Evolutionary conservation across 2,329 filamentous ascomycete species (phyloP).

Genomic region (Epichloe elymi): DNA sequence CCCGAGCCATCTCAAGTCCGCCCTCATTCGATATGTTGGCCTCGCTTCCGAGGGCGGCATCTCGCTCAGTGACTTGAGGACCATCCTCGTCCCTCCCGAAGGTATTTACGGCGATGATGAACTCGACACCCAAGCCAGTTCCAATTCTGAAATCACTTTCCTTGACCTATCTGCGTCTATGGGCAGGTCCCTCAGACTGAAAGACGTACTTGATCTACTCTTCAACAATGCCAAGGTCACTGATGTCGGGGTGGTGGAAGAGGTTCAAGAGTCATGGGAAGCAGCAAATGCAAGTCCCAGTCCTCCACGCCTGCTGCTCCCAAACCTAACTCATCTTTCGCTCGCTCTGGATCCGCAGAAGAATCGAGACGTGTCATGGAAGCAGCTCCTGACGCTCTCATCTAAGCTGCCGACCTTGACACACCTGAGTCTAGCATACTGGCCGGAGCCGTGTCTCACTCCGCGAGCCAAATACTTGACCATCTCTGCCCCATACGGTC

Average conservation of each 20-base stretch:
- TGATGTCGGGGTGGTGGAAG: conserved; percentile 7
- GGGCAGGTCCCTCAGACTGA: conserved; percentile 36
- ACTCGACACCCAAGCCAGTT: conserved; percentile 11
- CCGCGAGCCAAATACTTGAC: conserved; percentile 37
- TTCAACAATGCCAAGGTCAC: conserved; percentile 22
- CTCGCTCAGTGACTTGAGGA: conserved; percentile 34
- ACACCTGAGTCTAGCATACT: conserved; percentile 47
- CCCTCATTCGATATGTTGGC: conserved; percentile 38
- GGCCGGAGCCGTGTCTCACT: conserved; percentile 47
- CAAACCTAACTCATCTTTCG: conserved; percentile 47
- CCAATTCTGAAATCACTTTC: conserved; percentile 28
- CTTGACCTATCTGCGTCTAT: conserved; percentile 42
- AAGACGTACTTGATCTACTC: conserved; percentile 38
- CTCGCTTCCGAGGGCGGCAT: conserved; percentile 32
- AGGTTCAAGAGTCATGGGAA: conserved; percentile 42
- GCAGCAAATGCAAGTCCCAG: conserved; percentile 19
- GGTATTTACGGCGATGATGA: conserved; percentile 15
- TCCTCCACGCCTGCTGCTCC: conserved; percentile 30
- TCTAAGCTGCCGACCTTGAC: conserved; percentile 40
- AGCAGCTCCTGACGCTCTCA: conserved; percentile 41
- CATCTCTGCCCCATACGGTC: conserved; percentile 30
- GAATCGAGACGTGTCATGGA: conserved; percentile 36
- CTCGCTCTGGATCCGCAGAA: conserved; percentile 33
- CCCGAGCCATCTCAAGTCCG: conserved; percentile 37
- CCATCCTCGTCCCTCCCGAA: conserved; percentile 27